Conservation (phyloP, 306 rosid species). For the Purshia tridentata region DNA sequence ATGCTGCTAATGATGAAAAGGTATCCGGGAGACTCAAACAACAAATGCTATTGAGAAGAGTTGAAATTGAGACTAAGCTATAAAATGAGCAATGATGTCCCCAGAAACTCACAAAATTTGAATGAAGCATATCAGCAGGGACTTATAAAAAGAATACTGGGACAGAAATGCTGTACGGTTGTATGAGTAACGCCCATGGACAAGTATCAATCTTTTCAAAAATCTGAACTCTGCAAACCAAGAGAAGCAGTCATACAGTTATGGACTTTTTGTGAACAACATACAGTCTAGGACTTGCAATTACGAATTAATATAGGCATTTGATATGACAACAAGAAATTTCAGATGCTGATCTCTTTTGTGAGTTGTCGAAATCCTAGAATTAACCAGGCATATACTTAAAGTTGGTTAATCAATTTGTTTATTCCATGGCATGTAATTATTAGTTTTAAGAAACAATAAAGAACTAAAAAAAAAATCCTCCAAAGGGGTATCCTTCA, state of each 20-base stretch:
- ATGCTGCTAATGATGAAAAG: not conserved
- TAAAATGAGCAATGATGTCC: not conserved
- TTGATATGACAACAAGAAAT: not conserved
- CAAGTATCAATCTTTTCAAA: conserved; percentile 84
- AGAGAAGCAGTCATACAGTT: conserved; percentile 24
- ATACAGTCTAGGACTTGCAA: no score
- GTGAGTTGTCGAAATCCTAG: not conserved
- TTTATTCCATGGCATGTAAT: not conserved
- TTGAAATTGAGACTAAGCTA: conserved; percentile 6
- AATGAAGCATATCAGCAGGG: conserved; percentile 89
- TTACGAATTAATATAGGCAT: not conserved
- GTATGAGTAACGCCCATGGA: conserved; percentile 98
- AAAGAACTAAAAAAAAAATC: not conserved
- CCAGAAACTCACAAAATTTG: conserved; percentile 85
- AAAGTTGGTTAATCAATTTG: no score
- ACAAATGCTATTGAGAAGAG: conserved; percentile 20
- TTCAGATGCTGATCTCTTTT: not conserved
- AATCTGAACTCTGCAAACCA: conserved; percentile 88
- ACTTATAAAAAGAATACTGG: conserved; percentile 96
- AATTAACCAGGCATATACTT: not conserved
- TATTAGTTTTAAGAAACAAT: not conserved
- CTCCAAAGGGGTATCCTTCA: not conserved
- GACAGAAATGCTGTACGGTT: conserved; percentile 96
- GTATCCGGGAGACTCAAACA: not conserved
- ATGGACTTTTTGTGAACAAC: not conserved